Conservation (phyloP, 148 eudicot species). For the Dysphania ambrosioides region DNA sequence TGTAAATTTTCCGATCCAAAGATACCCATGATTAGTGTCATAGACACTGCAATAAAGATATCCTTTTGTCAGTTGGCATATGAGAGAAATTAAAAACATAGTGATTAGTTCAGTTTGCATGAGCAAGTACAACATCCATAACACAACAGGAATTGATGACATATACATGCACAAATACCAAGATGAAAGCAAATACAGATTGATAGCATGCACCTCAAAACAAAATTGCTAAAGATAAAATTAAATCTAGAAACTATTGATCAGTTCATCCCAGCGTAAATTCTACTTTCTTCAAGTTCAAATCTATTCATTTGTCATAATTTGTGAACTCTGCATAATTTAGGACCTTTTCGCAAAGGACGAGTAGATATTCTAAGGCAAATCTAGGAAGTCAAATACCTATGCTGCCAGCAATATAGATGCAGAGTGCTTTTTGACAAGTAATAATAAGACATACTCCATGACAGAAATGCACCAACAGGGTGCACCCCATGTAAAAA, state of each 20-base stretch:
- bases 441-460: too few species aligned
- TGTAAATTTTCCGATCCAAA: constrained; percentile 60
- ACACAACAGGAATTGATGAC: neutral
- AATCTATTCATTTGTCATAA: neutral
- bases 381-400: neutral
- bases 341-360: neutral
- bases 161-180: neutral
- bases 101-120: neutral
- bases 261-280: too few species aligned
- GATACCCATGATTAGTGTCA: constrained; percentile 74
- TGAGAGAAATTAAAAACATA: neutral
- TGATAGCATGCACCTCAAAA: too few species aligned
- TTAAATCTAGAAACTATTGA: neutral
- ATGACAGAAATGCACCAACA: too few species aligned
- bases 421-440: too few species aligned
- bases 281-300: neutral
- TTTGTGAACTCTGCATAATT: too few species aligned
- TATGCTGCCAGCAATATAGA: neutral
- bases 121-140: neutral
- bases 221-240: neutral
- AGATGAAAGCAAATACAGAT: neutral
- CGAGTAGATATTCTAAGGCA: neutral
- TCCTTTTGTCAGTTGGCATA: constrained; percentile 7
- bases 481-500: too few species aligned
- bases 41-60: constrained; percentile 54